phyloP scores from a whole-genome alignment of 2,329 filamentous ascomycete species.

The Pseudogymnoascus sp. region DNA sequence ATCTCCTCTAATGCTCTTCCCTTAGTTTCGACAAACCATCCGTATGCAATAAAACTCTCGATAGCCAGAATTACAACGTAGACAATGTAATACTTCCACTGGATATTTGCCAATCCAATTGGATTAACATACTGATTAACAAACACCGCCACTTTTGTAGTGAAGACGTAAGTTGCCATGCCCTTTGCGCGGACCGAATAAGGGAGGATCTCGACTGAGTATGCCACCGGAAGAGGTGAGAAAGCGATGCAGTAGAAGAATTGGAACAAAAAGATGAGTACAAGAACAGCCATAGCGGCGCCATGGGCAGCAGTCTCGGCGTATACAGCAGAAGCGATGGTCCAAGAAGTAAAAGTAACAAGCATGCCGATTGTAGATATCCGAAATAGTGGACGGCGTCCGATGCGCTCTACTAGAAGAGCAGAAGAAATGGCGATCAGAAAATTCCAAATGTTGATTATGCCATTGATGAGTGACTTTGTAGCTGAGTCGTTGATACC shows the following conservation, averaged over 20 bases:
- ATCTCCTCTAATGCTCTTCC: constrained; percentile 14
- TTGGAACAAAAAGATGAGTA: constrained; percentile 44
- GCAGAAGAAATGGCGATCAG: constrained; percentile 41
- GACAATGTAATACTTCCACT: constrained; percentile 35
- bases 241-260: constrained; percentile 43
- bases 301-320: constrained; percentile 21
- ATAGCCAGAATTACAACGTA: constrained; percentile 25
- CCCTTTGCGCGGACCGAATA: constrained; percentile 35
- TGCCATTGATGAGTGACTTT: constrained; percentile 28
- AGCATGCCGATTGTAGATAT: constrained; percentile 27
- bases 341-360: constrained; percentile 33
- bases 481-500: constrained; percentile 19
- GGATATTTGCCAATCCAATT: constrained; percentile 29
- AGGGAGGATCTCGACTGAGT: constrained; percentile 37
- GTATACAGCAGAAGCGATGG: constrained; percentile 32
- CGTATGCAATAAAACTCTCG: constrained; percentile 14
- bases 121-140: constrained; percentile 34
- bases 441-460: constrained; percentile 32
- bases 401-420: constrained; percentile 35
- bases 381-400: constrained; percentile 27
- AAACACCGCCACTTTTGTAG: constrained; percentile 30
- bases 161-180: constrained; percentile 38
- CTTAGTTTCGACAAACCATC: constrained; percentile 15
- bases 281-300: constrained; percentile 35
- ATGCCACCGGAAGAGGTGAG: constrained; percentile 42